Evolutionary conservation across 1,139 yeast genomes (phyloP).

Genomic region (Taiozyma sp.): DNA sequence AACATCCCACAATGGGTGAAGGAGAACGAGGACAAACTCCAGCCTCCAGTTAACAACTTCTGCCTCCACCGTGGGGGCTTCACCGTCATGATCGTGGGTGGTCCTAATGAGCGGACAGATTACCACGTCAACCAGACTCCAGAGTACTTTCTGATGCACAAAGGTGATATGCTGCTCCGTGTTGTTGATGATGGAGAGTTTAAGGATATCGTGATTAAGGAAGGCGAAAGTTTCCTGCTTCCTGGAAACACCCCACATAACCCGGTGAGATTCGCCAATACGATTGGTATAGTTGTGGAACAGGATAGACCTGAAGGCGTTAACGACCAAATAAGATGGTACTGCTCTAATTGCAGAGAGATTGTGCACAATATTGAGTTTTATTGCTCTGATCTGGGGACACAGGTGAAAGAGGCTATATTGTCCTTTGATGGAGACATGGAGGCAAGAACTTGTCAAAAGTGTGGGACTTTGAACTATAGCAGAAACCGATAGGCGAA

Average conservation of each 20-base stretch:
- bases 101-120: constrained; percentile 91
- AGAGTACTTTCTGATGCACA: constrained; percentile 84
- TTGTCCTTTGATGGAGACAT: constrained; percentile 58
- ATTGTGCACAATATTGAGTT: constrained; percentile 66
- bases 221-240: constrained; percentile 82
- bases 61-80: constrained; percentile 90
- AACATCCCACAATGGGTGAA: constrained; percentile 76
- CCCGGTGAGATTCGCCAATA: constrained; percentile 80
- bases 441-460: constrained; percentile 62
- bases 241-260: constrained; percentile 87
- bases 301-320: constrained; percentile 78
- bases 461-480: constrained; percentile 68
- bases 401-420: constrained; percentile 85
- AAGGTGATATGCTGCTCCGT: constrained; percentile 78
- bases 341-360: constrained; percentile 63
- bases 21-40: constrained; percentile 67
- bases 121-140: constrained; percentile 94
- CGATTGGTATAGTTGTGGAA: constrained; percentile 91
- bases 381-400: constrained; percentile 77
- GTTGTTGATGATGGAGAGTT: constrained; percentile 84
- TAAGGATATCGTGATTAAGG: constrained; percentile 66
- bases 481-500: constrained; percentile 43
- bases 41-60: constrained; percentile 90
- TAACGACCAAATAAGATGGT: constrained; percentile 78
- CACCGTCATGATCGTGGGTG: constrained; percentile 92